Evolutionary conservation across 2,329 filamentous ascomycete genomes (phyloP).

Genomic region (Cryphonectria radicalis): DNA sequence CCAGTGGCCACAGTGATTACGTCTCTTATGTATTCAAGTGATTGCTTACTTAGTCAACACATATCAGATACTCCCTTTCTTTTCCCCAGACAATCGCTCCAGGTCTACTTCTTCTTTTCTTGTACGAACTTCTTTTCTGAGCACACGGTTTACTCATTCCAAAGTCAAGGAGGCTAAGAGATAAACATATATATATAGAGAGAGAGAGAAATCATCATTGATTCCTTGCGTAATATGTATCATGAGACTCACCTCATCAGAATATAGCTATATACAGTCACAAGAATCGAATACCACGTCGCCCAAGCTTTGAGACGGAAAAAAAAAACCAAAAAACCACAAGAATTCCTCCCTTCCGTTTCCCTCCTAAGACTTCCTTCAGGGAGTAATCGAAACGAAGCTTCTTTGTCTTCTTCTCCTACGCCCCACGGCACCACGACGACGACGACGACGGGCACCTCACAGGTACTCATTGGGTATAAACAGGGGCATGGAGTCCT

Average conservation of each 20-base stretch:
- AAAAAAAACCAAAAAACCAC: neutral
- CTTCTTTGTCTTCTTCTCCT: too few species aligned
- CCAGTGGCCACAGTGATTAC: too few species aligned
- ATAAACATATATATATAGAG: neutral
- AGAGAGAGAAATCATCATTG: neutral
- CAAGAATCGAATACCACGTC: neutral
- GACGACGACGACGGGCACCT: too few species aligned
- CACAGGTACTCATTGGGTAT: slow-evolving; percentile 15
- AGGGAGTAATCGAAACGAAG: too few species aligned
- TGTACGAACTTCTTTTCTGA: too few species aligned
- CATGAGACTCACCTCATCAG: neutral
- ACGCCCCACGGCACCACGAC: neutral
- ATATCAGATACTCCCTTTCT: too few species aligned
- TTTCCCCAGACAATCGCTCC: too few species aligned
- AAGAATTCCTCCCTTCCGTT: neutral
- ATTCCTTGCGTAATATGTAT: neutral
- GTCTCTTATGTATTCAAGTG: too few species aligned
- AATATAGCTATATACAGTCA: neutral
- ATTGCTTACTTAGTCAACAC: too few species aligned
- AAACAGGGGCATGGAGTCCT: slow-evolving; percentile 38
- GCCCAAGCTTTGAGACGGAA: neutral
- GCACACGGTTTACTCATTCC: neutral
- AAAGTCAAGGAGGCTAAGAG: neutral
- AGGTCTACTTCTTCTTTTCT: too few species aligned
- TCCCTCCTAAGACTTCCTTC: neutral